phyloP scores from a whole-genome alignment of 2,329 filamentous ascomycete genomes.

The Aspergillus piperis region DNA sequence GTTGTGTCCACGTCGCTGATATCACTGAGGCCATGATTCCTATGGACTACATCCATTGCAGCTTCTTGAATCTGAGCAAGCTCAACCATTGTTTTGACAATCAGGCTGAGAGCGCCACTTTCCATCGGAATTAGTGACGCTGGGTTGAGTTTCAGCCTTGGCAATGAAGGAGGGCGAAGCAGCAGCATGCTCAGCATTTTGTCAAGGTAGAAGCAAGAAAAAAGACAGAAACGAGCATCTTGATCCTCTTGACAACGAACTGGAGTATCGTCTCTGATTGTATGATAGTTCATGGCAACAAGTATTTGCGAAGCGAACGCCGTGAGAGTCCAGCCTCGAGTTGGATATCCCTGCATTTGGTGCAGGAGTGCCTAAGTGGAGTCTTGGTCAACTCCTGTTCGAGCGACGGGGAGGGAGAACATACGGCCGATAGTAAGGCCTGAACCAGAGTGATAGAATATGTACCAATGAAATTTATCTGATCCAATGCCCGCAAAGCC shows the following conservation, averaged over 20 bases:
- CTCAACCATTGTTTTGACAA: background rate
- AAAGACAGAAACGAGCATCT: background rate
- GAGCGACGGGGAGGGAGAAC: background rate
- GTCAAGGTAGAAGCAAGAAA: constrained; percentile 1
- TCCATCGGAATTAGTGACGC: background rate
- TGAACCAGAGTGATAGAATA: background rate
- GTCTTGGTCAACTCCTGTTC: background rate
- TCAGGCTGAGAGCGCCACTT: background rate
- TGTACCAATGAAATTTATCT: background rate
- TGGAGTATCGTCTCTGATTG: background rate
- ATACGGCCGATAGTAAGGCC: background rate
- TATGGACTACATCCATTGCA: background rate
- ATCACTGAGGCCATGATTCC: background rate
- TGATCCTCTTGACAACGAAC: background rate
- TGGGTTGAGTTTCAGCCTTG: background rate
- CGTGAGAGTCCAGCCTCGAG: background rate
- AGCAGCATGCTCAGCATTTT: constrained; percentile 2
- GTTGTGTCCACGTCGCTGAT: background rate
- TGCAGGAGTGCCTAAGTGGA: background rate
- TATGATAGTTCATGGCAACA: background rate
- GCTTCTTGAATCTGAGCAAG: background rate
- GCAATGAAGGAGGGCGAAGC: background rate
- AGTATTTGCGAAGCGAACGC: background rate
- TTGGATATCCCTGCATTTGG: background rate
- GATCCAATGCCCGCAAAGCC: background rate